Evolutionary conservation across 306 rosid species (phyloP), one percentile per base, ranked within the genome.

Genomic region (Psophocarpus tetragonolobus): DNA sequence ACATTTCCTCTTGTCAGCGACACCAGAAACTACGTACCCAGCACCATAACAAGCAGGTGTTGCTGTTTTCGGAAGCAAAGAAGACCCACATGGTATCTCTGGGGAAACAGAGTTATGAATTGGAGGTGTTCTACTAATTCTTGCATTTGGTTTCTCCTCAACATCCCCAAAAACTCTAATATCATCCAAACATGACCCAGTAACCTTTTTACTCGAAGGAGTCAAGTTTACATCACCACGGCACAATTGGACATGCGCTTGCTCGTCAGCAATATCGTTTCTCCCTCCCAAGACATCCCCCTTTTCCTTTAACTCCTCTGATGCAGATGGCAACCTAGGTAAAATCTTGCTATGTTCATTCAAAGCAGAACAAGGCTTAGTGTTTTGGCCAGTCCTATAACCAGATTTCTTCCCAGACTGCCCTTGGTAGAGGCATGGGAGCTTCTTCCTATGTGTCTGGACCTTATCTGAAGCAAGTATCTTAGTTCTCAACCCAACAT

Each of bases 1-100:
- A 78, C 98, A 94, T 65, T 94, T 94, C 83, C 98, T 87, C 86
- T 85, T 92, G 80, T 92, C 96, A 66, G 88, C 60, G 68, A 90
- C 85, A 58, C 98, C 96, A 36, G 97, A 94, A 70, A 92, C 87
- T 18, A 91, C 81, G 78, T 88, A 84, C 11, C 98, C 97, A 39
- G 97, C 96, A 44, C 84, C 96, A 87, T 90, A 94, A 82, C 96
- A 88, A 68, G 91, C 85, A 50, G 91, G 89, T 1, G 94, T 85
- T 3, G 83, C 39, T 4, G 87, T 35, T 23, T 66, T 66, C 0
- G 89, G 78, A 81, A 85, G 83, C 68, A 83, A 33, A 53, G 91
- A 87, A 57, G 89, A 83, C 18, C 84, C 90, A 41, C 88, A 85
- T 74, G 88, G 94, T 77, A 94, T 82, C 83, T 94, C 97, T 2